Conservation (phyloP, 495 filamentous ascomycete species). For the Penicillium angulare region DNA sequence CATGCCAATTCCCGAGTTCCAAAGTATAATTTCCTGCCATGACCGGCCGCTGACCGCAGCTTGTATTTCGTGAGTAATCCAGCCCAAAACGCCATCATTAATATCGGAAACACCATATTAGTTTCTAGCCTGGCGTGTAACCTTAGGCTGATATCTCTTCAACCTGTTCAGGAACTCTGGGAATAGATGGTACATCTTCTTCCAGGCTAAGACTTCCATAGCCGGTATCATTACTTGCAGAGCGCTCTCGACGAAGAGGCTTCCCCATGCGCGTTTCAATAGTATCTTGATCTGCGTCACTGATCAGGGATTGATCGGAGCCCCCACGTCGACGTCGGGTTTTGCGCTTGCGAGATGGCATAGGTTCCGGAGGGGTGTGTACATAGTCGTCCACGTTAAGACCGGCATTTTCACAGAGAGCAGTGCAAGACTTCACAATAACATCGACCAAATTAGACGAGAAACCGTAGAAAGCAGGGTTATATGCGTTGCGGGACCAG, state of each 20-base stretch:
- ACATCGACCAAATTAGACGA: conserved; percentile 36
- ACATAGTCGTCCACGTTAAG: conserved; percentile 39
- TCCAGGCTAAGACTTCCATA: conserved; percentile 32
- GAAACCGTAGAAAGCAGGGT: conserved; percentile 47
- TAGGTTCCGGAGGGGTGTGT: conserved; percentile 2
- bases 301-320: conserved; percentile 14
- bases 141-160: conserved; percentile 6
- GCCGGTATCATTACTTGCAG: conserved; percentile 32
- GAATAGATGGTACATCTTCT: conserved; percentile 15
- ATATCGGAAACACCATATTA: conserved; percentile 3
- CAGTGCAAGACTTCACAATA: conserved; percentile 42
- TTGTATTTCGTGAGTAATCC: too few relatives aligned
- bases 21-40: background rate
- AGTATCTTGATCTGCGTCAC: conserved; percentile 23
- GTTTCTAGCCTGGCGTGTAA: background rate
- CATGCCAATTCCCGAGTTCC: too few relatives aligned
- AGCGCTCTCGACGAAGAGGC: conserved; percentile 22
- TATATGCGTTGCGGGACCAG: conserved; percentile 49
- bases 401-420: conserved; percentile 35
- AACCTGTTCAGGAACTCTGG: conserved; percentile 4
- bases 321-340: conserved; percentile 18
- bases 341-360: background rate
- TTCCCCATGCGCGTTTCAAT: conserved; percentile 4
- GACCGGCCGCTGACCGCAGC: conserved; percentile 20
- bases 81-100: conserved; percentile 9